These are phyloP conservation scores for Yamadazyma blattariae DNA, from an alignment of 1,139 yeast genomes.

Conservation along the genomic window DNA sequence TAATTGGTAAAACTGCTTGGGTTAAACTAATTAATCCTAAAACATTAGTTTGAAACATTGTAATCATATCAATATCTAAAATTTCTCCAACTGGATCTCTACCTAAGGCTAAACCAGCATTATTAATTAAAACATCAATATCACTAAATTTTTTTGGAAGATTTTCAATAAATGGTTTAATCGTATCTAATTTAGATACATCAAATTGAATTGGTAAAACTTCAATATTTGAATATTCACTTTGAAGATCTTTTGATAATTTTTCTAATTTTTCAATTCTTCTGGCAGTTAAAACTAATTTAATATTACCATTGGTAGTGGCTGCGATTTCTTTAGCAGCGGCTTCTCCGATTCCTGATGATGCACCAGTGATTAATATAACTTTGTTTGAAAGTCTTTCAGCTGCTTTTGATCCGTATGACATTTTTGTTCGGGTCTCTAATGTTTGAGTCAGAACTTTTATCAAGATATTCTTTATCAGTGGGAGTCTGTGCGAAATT, in stretches of 20 bases:
- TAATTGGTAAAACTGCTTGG: slow-evolving; percentile 60
- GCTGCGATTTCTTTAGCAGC: slow-evolving; percentile 71
- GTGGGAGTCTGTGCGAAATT: too few relatives aligned
- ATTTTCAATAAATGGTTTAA: slow-evolving; percentile 48
- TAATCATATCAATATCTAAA: slow-evolving; percentile 50
- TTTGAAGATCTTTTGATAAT: slow-evolving; percentile 43
- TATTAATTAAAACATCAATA: slow-evolving; percentile 69
- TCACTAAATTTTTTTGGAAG: slow-evolving; percentile 55
- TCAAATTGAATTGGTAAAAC: slow-evolving; percentile 56
- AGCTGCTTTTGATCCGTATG: slow-evolving; percentile 41
- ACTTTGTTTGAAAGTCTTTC: slow-evolving; percentile 42
- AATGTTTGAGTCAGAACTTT: not conserved
- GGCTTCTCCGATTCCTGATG: slow-evolving; percentile 63
- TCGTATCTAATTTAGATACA: slow-evolving; percentile 50
- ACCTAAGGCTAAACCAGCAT: slow-evolving; percentile 82
- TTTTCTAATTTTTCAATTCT: slow-evolving; percentile 54
- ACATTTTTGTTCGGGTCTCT: too few relatives aligned
- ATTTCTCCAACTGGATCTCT: slow-evolving; percentile 61
- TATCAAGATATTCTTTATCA: not conserved
- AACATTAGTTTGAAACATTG: slow-evolving; percentile 72
- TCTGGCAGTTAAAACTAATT: slow-evolving; percentile 68
- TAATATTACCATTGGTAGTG: slow-evolving; percentile 65
- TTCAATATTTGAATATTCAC: slow-evolving; percentile 45
- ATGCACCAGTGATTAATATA: slow-evolving; percentile 35
- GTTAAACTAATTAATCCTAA: slow-evolving; percentile 69